phyloP scores from a whole-genome alignment of 441 rosid genomes.

The Metrosideros polymorpha region DNA sequence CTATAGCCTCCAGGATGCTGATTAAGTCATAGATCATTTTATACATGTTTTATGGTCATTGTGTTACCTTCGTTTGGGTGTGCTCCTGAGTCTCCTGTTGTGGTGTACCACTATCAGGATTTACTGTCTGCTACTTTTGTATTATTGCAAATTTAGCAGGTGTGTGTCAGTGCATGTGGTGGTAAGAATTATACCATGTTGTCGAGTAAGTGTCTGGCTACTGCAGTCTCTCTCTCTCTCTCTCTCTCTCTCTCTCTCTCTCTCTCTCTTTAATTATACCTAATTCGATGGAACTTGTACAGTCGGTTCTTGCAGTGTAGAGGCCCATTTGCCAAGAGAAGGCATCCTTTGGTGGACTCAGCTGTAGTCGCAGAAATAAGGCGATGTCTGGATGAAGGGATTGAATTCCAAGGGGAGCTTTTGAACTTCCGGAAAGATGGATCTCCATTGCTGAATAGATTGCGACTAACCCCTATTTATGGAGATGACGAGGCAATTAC shows the following conservation, averaged over 20 bases:
- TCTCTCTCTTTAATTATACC: not conserved
- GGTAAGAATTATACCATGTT: not conserved
- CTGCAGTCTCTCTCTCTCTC: not conserved
- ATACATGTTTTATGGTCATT: not conserved
- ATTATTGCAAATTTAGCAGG: not conserved
- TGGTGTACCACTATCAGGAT: not conserved
- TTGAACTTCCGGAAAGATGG: constrained; percentile 92
- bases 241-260: not conserved
- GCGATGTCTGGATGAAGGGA: constrained; percentile 76
- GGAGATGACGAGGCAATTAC: constrained; percentile 80
- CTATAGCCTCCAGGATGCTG: not conserved
- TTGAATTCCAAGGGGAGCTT: constrained; percentile 86
- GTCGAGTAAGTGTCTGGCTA: not conserved
- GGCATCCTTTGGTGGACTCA: constrained; percentile 89
- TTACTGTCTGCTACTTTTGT: not conserved
- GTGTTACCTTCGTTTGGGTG: not conserved
- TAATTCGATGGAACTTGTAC: constrained; percentile 8
- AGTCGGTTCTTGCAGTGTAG: constrained; percentile 95
- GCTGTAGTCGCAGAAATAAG: constrained; percentile 66
- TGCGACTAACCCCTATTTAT: constrained; percentile 75
- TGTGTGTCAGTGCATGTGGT: not conserved
- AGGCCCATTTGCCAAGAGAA: constrained; percentile 91
- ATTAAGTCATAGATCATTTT: not conserved
- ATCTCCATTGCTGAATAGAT: constrained; percentile 71
- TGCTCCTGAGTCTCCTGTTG: not conserved